phyloP scores from a whole-genome alignment of 805 yeast species.

The Kuraishia hungarica region DNA sequence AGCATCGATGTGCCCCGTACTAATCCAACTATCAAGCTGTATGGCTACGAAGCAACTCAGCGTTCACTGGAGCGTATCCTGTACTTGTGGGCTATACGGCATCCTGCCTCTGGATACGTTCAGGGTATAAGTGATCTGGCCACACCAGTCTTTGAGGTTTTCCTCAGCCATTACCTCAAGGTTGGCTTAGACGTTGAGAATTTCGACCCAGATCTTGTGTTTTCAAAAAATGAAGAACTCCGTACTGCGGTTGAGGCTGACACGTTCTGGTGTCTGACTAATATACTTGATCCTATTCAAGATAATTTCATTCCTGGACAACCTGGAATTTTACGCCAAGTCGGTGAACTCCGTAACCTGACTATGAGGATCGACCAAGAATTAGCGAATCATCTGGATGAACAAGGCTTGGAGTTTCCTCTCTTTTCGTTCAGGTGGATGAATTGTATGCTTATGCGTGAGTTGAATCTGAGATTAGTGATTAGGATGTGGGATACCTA shows the following conservation, averaged over 20 bases:
- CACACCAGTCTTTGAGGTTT: constrained; percentile 89
- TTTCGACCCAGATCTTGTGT: constrained; percentile 47
- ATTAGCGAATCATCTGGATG: constrained; percentile 63
- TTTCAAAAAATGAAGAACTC: constrained; percentile 38
- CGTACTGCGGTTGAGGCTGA: constrained; percentile 81
- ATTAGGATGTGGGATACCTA: constrained; percentile 98
- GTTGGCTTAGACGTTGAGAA: constrained; percentile 39
- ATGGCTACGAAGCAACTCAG: constrained; percentile 64
- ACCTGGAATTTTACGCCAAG: constrained; percentile 94
- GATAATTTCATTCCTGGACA: constrained; percentile 97
- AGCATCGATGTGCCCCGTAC: constrained; percentile 93
- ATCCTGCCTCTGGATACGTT: constrained; percentile 96
- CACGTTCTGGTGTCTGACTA: constrained; percentile 93
- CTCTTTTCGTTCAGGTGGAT: constrained; percentile 98
- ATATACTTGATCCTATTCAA: constrained; percentile 87
- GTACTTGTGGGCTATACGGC: constrained; percentile 92
- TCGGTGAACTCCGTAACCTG: constrained; percentile 66
- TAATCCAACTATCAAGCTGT: constrained; percentile 73
- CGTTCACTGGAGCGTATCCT: constrained; percentile 70
- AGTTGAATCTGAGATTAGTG: constrained; percentile 66
- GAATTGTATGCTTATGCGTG: constrained; percentile 96
- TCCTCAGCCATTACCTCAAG: constrained; percentile 56
- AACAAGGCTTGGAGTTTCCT: constrained; percentile 85
- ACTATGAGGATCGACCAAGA: constrained; percentile 73
- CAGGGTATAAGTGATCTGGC: constrained; percentile 94